Percentiles rank a stretch among this genome's conserved stretches.
These are phyloP conservation scores for Dipteronia dyeriana DNA, from an alignment of 345 rosid genomes.

Conservation along the genomic window DNA sequence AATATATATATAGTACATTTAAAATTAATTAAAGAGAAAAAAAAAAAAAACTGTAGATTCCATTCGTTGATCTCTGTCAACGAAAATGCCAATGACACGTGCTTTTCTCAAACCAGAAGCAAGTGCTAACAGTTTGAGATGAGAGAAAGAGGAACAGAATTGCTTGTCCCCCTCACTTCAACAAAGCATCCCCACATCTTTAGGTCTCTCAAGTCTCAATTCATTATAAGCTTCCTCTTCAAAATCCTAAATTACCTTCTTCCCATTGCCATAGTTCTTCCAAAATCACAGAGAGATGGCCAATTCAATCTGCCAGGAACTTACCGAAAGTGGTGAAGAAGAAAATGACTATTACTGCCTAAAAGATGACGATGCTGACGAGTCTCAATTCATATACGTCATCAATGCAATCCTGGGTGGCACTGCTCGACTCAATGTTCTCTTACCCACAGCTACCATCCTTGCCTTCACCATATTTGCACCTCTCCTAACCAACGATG, in stretches of 20 bases:
- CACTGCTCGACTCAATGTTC: conserved; percentile 53
- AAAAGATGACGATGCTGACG: conserved; percentile 37
- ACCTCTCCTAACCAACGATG: conserved; percentile 51
- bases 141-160: background rate
- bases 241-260: background rate
- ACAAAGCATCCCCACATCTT: conserved; percentile 18
- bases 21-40: too few species aligned
- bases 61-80: too few species aligned
- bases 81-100: too few species aligned
- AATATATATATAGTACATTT: too few species aligned
- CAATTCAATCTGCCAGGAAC: conserved; percentile 22
- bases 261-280: background rate
- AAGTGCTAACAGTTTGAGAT: background rate
- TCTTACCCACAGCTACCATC: conserved; percentile 54
- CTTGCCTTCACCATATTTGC: conserved; percentile 55
- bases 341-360: conserved; percentile 20
- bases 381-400: conserved; percentile 36
- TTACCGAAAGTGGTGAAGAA: conserved; percentile 4
- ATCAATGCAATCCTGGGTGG: conserved; percentile 49
- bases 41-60: too few species aligned
- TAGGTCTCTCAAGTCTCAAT: background rate
- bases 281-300: conserved; percentile 21
- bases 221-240: background rate
- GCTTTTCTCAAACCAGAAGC: conserved; percentile 6
- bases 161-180: conserved; percentile 13